Evolutionary conservation across 1,139 yeast species (phyloP).

Genomic region (Taphrina wiesneri): DNA sequence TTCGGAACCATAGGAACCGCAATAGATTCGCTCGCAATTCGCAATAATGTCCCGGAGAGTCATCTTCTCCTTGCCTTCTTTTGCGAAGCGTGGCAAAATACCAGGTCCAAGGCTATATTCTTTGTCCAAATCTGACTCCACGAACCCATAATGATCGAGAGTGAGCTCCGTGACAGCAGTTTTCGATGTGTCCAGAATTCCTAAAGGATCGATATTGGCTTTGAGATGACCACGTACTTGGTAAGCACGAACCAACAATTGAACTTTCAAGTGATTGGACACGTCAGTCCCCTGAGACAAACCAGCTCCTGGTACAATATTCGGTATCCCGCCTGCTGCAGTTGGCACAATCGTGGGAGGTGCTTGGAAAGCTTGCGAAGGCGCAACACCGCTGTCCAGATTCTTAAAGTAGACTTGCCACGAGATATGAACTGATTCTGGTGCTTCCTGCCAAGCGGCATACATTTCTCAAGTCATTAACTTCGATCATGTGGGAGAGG

Average conservation of each 20-base stretch:
- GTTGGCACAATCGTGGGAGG: conserved; percentile 79
- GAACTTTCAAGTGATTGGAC: conserved; percentile 88
- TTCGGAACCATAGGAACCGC: conserved; percentile 88
- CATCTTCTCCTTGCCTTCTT: conserved; percentile 57
- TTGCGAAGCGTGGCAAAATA: conserved; percentile 85
- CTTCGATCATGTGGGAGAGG: too few relatives aligned
- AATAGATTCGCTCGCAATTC: conserved; percentile 80
- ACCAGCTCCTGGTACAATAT: conserved; percentile 54
- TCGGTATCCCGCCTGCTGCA: conserved; percentile 68
- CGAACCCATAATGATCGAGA: conserved; percentile 85
- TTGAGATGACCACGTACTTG: conserved; percentile 97
- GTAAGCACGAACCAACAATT: conserved; percentile 93
- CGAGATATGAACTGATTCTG: conserved; percentile 84
- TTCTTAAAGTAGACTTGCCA: conserved; percentile 96
- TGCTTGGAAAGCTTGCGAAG: conserved; percentile 76
- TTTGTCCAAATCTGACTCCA: conserved; percentile 78
- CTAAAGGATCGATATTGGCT: conserved; percentile 93
- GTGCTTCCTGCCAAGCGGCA: conserved; percentile 89
- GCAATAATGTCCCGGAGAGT: conserved; percentile 75
- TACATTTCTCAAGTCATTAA: conserved; percentile 61
- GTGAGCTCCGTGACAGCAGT: conserved; percentile 80
- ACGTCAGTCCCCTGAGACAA: conserved; percentile 55
- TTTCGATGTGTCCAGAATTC: conserved; percentile 73
- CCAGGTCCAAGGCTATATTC: conserved; percentile 95
- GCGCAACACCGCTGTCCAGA: conserved; percentile 67